These are phyloP conservation scores for Colletotrichum liriopes DNA, from an alignment of 2,329 filamentous ascomycete genomes.

Conservation along the genomic window DNA sequence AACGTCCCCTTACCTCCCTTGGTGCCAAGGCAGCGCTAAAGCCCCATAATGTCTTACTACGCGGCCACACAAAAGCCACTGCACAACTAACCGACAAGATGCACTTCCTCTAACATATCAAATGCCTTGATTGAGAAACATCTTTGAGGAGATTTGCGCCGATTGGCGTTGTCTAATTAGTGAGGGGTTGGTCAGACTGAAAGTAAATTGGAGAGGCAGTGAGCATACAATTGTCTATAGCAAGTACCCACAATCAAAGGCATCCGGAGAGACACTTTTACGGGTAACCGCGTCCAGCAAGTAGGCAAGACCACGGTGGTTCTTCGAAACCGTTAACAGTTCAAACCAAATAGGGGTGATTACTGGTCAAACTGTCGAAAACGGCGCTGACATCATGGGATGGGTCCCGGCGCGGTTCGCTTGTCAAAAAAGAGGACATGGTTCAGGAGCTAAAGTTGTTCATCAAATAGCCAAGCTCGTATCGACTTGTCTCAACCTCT, in stretches of 20 bases:
- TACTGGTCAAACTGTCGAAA: neutral
- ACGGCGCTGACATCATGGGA: conserved; percentile 18
- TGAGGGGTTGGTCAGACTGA: neutral
- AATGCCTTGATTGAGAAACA: neutral
- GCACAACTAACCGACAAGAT: neutral
- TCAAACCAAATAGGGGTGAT: too few relatives aligned
- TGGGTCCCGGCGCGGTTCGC: neutral
- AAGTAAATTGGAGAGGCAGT: neutral
- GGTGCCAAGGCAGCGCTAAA: neutral
- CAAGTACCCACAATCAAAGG: neutral
- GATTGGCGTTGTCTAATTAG: neutral
- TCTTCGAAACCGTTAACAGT: conserved; percentile 5
- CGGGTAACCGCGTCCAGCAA: neutral
- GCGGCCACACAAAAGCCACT: neutral
- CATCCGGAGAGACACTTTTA: neutral
- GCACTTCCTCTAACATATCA: neutral
- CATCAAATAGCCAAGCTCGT: conserved; percentile 4
- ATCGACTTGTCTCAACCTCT: conserved; percentile 12
- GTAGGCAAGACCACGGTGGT: neutral
- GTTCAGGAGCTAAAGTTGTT: conserved; percentile 2
- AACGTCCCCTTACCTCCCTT: neutral
- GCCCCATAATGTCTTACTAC: neutral
- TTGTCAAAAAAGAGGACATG: neutral
- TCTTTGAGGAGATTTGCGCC: too few relatives aligned
- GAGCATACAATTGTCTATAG: neutral